A percentile compares a stretch with the other conserved stretches of the same genome.
phyloP scores from a whole-genome alignment of 1,284 basidiomycete genomes.

The Cryptococcus neoformans region DNA sequence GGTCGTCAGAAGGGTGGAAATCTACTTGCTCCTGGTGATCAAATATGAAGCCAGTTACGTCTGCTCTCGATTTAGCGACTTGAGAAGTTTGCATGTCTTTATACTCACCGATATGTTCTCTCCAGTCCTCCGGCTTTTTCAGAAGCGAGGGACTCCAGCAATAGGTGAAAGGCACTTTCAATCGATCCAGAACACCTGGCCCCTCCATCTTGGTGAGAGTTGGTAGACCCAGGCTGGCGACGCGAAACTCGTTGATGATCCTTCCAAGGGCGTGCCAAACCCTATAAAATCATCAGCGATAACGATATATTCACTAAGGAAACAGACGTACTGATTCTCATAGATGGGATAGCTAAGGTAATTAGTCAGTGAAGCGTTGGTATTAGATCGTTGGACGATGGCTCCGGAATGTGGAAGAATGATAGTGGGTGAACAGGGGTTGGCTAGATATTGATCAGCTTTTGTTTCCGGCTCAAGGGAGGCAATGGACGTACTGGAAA shows the following conservation, averaged over 20 bases:
- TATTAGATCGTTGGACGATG: slow-evolving; percentile 57
- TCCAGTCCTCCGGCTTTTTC: slow-evolving; percentile 63
- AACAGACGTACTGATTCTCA: slow-evolving; percentile 50
- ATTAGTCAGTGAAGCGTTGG: slow-evolving; percentile 57
- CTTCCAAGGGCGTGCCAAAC: slow-evolving; percentile 55
- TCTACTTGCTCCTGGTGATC: neutral
- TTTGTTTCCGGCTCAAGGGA: neutral
- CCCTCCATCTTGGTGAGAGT: slow-evolving; percentile 55
- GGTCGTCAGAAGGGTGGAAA: neutral
- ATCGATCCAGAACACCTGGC: slow-evolving; percentile 57
- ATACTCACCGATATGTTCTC: slow-evolving; percentile 58
- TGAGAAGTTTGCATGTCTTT: slow-evolving; percentile 56
- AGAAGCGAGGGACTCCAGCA: slow-evolving; percentile 64
- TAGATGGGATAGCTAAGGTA: slow-evolving; percentile 59
- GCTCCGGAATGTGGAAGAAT: slow-evolving; percentile 64
- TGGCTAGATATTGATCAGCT: slow-evolving; percentile 50
- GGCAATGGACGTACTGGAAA: slow-evolving; percentile 54
- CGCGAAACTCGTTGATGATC: slow-evolving; percentile 61
- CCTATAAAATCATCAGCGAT: slow-evolving; percentile 3
- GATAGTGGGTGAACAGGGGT: slow-evolving; percentile 66
- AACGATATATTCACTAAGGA: neutral
- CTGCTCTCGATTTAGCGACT: slow-evolving; percentile 55
- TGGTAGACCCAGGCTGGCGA: slow-evolving; percentile 55
- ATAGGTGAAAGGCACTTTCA: slow-evolving; percentile 67
- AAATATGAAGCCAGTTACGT: slow-evolving; percentile 58